Conservation (phyloP, 2,329 filamentous ascomycete genomes). For the Arthrobotrys entomopaga region DNA sequence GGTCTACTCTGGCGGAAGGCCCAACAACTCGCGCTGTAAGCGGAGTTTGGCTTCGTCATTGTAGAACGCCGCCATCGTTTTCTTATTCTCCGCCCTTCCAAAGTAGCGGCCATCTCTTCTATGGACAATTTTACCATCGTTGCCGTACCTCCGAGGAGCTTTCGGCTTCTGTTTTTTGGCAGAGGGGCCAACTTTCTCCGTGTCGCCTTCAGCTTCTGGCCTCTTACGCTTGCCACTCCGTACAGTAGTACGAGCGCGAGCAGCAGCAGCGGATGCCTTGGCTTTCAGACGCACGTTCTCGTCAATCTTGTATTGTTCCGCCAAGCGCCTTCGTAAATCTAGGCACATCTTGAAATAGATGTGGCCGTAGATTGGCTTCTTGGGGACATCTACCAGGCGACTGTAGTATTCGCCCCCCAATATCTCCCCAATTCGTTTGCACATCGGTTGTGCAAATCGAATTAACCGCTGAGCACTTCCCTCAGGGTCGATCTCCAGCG, state of each 20-base stretch:
- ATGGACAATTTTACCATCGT: conserved; percentile 43
- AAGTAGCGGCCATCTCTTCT: conserved; percentile 17
- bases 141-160: conserved; percentile 1
- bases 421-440: conserved; percentile 23
- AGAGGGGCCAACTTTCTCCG: conserved; percentile 7
- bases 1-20: background rate
- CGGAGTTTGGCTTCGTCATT: conserved; percentile 2
- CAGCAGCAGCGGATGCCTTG: background rate
- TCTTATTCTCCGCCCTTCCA: conserved; percentile 8
- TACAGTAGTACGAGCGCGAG: background rate
- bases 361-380: conserved; percentile 39
- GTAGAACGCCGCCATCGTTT: background rate
- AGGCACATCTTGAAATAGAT: conserved; percentile 37
- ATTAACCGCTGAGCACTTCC: conserved; percentile 24
- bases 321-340: conserved; percentile 8
- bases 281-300: conserved; percentile 5
- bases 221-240: conserved; percentile 7
- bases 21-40: conserved; percentile 2
- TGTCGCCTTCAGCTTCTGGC: background rate
- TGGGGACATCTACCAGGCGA: conserved; percentile 21
- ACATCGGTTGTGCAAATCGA: conserved; percentile 29
- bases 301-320: background rate
- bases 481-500: conserved; percentile 12
- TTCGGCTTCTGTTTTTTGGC: conserved; percentile 12
- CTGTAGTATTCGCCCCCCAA: conserved; percentile 22